Evolutionary conservation across 768 basidiomycete species (phyloP).

Genomic region (Flagelloscypha sp.): DNA sequence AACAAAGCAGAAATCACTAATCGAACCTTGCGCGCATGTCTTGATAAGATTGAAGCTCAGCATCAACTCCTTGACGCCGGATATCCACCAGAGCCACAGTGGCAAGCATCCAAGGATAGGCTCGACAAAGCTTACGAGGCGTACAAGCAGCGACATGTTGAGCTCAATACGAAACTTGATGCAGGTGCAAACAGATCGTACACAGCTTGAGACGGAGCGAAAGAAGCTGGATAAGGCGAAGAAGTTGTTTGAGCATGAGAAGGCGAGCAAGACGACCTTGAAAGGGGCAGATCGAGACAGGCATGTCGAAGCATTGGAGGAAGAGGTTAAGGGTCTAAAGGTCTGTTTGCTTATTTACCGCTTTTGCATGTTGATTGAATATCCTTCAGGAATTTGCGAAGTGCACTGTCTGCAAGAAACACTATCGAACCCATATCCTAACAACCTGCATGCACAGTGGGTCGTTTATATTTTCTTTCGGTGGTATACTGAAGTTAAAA

Average conservation of each 20-base stretch:
- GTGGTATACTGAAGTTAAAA: conserved; percentile 3
- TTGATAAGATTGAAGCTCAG: no score
- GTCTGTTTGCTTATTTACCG: conserved; percentile 25
- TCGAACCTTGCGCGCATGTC: no score
- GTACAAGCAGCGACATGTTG: no score
- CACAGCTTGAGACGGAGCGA: conserved; percentile 67
- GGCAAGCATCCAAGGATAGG: no score
- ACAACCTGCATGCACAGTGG: conserved; percentile 89
- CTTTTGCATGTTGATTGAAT: conserved; percentile 1
- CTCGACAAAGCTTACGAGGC: no score
- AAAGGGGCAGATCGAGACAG: conserved; percentile 1
- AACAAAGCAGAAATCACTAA: no score
- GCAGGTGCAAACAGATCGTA: no score
- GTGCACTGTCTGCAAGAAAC: conserved; percentile 79
- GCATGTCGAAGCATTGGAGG: conserved; percentile 24
- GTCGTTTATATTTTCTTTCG: conserved; percentile 23
- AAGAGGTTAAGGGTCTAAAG: conserved; percentile 52
- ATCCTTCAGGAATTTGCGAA: conserved; percentile 62
- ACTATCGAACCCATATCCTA: conserved; percentile 72
- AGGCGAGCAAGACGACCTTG: conserved; percentile 1
- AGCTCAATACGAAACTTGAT: no score
- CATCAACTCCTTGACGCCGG: no score
- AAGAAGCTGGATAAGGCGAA: conserved; percentile 38
- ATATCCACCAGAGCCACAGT: no score
- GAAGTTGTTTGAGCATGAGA: conserved; percentile 2